phyloP scores from a whole-genome alignment of 768 basidiomycete genomes.

The Lactifluus subvellereus region DNA sequence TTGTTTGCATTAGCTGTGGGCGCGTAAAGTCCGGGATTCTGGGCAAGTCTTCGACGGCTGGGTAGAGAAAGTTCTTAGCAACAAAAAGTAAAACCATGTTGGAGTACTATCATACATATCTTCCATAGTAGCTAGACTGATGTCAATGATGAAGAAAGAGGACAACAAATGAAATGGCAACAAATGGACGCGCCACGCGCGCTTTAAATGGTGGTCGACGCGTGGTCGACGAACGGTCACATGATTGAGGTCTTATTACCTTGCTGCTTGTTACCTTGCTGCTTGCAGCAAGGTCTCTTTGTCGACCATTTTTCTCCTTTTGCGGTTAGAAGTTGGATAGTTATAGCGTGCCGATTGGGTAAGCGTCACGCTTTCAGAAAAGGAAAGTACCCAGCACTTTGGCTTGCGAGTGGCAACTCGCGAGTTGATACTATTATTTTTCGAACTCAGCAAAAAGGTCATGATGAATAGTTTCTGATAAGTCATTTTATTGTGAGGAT shows the following conservation, averaged over 20 bases:
- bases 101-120: background rate
- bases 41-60: slow-evolving; percentile 19
- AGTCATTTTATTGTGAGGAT: too few species aligned
- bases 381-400: too few species aligned
- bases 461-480: too few species aligned
- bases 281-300: too few species aligned
- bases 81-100: background rate
- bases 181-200: background rate
- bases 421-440: too few species aligned
- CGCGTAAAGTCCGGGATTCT: slow-evolving; percentile 3
- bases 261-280: too few species aligned
- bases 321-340: too few species aligned
- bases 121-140: slow-evolving; percentile 6
- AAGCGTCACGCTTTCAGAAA: too few species aligned
- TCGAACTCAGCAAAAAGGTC: too few species aligned
- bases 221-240: slow-evolving; percentile 3
- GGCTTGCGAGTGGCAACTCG: too few species aligned
- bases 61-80: background rate
- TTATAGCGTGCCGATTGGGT: too few species aligned
- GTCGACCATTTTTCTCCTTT: too few species aligned
- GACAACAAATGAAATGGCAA: background rate
- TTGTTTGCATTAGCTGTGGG: background rate
- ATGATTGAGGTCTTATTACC: background rate
- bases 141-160: background rate
- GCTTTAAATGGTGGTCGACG: background rate